These are phyloP conservation scores for Trichoderma erinaceum DNA, from an alignment of 495 filamentous ascomycete genomes.

Conservation along the genomic window DNA sequence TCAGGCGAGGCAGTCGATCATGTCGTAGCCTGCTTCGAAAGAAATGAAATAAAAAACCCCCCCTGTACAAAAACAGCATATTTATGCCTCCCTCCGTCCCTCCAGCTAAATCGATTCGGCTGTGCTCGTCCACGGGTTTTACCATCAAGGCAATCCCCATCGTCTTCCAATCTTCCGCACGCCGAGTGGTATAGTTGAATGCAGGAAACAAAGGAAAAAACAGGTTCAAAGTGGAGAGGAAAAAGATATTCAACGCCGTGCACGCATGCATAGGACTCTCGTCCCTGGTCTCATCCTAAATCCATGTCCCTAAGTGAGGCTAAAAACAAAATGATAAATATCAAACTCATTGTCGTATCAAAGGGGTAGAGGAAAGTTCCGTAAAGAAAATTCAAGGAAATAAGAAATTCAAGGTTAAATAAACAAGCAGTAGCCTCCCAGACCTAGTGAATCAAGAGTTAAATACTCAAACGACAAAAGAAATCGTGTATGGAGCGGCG, in stretches of 20 bases:
- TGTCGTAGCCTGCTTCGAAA: not conserved
- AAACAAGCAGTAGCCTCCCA: no score
- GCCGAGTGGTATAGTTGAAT: not conserved
- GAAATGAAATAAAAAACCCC: not conserved
- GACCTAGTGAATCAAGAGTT: not conserved
- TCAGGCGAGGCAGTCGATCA: not conserved
- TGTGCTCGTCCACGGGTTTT: not conserved
- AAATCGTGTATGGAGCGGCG: conserved; percentile 6
- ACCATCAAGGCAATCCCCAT: not conserved
- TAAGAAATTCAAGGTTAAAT: not conserved
- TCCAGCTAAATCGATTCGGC: not conserved
- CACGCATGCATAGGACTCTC: not conserved
- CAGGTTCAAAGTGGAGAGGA: not conserved
- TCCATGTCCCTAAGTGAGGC: not conserved
- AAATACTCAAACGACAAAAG: not conserved
- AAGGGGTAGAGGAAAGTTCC: no score
- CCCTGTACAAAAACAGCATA: not conserved
- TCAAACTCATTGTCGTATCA: not conserved
- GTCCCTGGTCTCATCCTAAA: not conserved
- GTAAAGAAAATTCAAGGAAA: not conserved
- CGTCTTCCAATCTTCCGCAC: conserved; percentile 1
- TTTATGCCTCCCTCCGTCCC: not conserved
- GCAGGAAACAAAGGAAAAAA: conserved; percentile 2
- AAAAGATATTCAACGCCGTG: conserved; percentile 11
- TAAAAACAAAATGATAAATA: no score